Evolutionary conservation across 2,329 filamentous ascomycete genomes (phyloP).

Genomic region (Arthroderma sp.): DNA sequence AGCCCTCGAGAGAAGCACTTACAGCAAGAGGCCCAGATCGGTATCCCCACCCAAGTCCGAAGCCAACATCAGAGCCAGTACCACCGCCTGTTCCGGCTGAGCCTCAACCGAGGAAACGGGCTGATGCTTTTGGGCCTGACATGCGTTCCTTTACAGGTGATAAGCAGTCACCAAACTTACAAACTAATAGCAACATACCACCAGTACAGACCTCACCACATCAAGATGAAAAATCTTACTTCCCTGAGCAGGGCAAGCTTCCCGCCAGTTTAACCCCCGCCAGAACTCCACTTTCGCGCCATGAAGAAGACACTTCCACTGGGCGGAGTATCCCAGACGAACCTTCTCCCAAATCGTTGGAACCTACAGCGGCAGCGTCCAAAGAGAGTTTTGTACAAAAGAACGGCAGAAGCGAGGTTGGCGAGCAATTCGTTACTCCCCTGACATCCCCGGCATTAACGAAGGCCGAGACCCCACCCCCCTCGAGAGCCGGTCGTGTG

Average conservation of each 20-base stretch:
- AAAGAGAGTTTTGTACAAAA: slow-evolving; percentile 17
- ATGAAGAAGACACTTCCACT: too few species aligned
- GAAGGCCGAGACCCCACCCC: slow-evolving; percentile 20
- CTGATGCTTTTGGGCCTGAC: slow-evolving; percentile 1
- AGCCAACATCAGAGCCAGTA: too few species aligned
- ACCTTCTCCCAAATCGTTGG: not conserved
- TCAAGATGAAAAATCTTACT: too few species aligned
- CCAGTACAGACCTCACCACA: too few species aligned
- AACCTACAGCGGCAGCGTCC: slow-evolving; percentile 1
- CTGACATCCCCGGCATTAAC: slow-evolving; percentile 22
- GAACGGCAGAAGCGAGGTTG: slow-evolving; percentile 18
- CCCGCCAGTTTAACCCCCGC: too few species aligned
- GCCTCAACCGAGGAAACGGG: slow-evolving; percentile 3
- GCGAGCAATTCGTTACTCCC: slow-evolving; percentile 22
- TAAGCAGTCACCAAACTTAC: not conserved
- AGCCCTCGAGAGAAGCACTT: slow-evolving; percentile 14
- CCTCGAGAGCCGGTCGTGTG: slow-evolving; percentile 20
- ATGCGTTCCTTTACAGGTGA: not conserved
- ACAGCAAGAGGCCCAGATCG: not conserved
- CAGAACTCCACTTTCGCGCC: too few species aligned
- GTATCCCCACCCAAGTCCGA: too few species aligned
- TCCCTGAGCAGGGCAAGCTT: too few species aligned
- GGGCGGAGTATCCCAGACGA: not conserved
- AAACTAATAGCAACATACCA: not conserved
- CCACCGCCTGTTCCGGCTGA: not conserved